Evolutionary conservation across 768 basidiomycete species (phyloP), one percentile per base, ranked within the genome.

Genomic region (Clathrus columnatus): DNA sequence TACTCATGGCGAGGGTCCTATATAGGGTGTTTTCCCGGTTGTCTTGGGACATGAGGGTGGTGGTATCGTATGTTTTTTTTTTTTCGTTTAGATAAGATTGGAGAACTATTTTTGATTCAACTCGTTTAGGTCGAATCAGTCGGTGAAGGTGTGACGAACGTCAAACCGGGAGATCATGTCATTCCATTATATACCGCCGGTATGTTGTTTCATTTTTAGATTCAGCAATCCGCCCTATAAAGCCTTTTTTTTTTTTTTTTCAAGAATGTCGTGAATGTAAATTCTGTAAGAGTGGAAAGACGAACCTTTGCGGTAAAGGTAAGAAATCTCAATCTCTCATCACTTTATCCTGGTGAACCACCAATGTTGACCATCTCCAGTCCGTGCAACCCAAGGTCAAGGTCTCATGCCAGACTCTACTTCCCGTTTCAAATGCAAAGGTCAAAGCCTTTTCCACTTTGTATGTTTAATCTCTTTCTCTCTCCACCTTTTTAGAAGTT

Each of bases 211-310:
- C 16, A 26, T 16, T 55, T 10, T 36, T 26, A 10, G 41, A 18
- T 27, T 32, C 21, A 30, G 47, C 21, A n/a, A 53, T 30, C 24
- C 23, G 2, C 14, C 17, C 11, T 10, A 30, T 3, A 16, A 42
- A 32, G 29, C 7, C 14, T 20, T 20, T 57, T 57, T 47, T 45
- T 56, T 44, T 57, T 48, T 51, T 21, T 24, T 23, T 32, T 11
- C 52, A 66, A 87, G 93, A 96, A 70, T 96, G 92, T 66, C 81
- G 81, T 32, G 87, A 99, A 72, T 99, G 96, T 76, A 98, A 97
- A 70, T 98, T 98, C 76, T 99, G 96, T 79, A 95, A 86, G 71
- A 91, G 88, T 58, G 91, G 90, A 52, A 98, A 98, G 78, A 99
- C 96, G 56, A 99, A 99, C 70, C 82, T 99, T n/a, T 99, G 95